Base-by-base conservation (phyloP, 2,329 filamentous ascomycete genomes). In the Monilinia fructicola region DNA sequence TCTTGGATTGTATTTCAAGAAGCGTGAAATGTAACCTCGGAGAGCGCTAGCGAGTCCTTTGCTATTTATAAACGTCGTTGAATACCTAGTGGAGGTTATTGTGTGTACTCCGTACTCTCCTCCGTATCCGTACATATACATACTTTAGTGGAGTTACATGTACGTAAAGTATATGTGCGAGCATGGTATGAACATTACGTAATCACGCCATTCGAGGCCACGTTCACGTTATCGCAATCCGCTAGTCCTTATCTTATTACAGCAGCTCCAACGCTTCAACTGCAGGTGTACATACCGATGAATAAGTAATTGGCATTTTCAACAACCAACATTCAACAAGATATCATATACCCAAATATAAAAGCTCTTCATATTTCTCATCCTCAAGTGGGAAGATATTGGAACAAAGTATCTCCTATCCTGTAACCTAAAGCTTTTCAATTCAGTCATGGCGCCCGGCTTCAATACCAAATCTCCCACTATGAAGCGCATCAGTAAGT, bases 381-480 rank as follows among this genome's bases (percentile, higher is more conserved):
- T 38, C 48, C 23, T 7, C 23, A 52, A 52, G n/a, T 23, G 28
- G 28, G 26, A 38, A 2, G n/a, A 9, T 38, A 23, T 23, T 23
- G 16, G 9, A 26, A 23, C 7, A 18, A 6, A n/a, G 18, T 16
- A 35, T 6, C 16, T 18, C 3, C 28, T 11, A 14, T 26, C 44
- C 50, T 60, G 9, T 26, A n/a, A 28, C 28, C 28, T 35, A 50
- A 18, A 60, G 50, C 6, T 2, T 28, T 38, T 50, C 58, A 50
- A 60, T 38, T 50, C 28, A 64, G 38, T 46, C 61, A 74, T 74
- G 73, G 70, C 73, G n/a, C 69, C 69, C 12, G 54, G 72, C 26
- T 73, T 90, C 81, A 92, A 90, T 77, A 86, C 88, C 73, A 93
- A 92, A 76, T 93, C 89, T 70, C 91, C 91, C 54, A 94, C 91